A percentile compares a stretch with the other conserved stretches of the same genome.
Evolutionary conservation across 2,329 filamentous ascomycete species (phyloP).

Genomic region (Blastomyces gilchristii): DNA sequence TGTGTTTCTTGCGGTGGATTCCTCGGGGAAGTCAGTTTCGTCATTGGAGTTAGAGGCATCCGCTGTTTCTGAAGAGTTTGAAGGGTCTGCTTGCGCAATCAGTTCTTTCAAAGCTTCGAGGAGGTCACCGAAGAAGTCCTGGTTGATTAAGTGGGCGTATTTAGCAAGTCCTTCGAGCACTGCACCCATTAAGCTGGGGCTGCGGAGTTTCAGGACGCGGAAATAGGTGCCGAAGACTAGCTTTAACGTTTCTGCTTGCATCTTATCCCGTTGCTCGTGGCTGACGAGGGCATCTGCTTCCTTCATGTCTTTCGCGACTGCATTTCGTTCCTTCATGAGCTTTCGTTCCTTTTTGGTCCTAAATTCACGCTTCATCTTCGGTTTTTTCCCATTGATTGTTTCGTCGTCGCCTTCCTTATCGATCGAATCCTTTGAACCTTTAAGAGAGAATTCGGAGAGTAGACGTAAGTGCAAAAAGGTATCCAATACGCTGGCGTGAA

Average conservation of each 20-base stretch:
- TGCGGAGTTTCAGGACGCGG: slow-evolving; percentile 74
- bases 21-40: slow-evolving; percentile 40
- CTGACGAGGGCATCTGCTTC: slow-evolving; percentile 83
- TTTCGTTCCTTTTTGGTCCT: slow-evolving; percentile 83
- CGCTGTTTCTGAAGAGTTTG: slow-evolving; percentile 39
- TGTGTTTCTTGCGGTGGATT: slow-evolving; percentile 50
- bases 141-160: slow-evolving; percentile 94
- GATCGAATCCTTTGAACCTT: slow-evolving; percentile 66
- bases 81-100: slow-evolving; percentile 51
- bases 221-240: slow-evolving; percentile 94
- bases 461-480: slow-evolving; percentile 83
- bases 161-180: slow-evolving; percentile 88
- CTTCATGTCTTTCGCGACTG: slow-evolving; percentile 83
- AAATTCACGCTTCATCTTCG: slow-evolving; percentile 70
- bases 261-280: slow-evolving; percentile 83
- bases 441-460: slow-evolving; percentile 75
- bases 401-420: slow-evolving; percentile 49
- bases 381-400: slow-evolving; percentile 44
- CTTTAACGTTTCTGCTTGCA: slow-evolving; percentile 93
- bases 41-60: slow-evolving; percentile 33
- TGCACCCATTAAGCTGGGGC: slow-evolving; percentile 84
- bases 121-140: slow-evolving; percentile 95
- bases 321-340: slow-evolving; percentile 70
- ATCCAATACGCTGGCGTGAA: slow-evolving; percentile 79
- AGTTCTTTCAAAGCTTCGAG: slow-evolving; percentile 90